phyloP scores from a whole-genome alignment of 2,329 filamentous ascomycete genomes.

The Colletotrichum ledebouriae region DNA sequence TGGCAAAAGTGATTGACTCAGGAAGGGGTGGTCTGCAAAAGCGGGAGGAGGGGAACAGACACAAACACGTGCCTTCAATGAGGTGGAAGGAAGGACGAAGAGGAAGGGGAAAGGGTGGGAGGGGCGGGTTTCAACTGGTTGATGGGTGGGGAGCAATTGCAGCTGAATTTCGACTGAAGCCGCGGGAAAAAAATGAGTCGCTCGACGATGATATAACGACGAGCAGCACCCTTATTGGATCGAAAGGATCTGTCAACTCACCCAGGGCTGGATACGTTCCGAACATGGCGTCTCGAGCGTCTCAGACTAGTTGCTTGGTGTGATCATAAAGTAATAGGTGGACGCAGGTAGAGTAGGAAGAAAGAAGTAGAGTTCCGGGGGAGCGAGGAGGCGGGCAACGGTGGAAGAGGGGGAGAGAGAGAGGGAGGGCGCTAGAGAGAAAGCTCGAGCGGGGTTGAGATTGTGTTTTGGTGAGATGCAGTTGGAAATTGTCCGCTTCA shows the following conservation, averaged over 20 bases:
- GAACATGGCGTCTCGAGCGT: slow-evolving; percentile 54
- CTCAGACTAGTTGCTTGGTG: slow-evolving; percentile 18
- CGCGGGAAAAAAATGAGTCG: slow-evolving; percentile 2
- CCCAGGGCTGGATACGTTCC: slow-evolving; percentile 56
- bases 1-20: not conserved
- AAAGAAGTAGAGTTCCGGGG: slow-evolving; percentile 6
- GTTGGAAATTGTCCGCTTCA: slow-evolving; percentile 11
- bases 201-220: not conserved
- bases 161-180: slow-evolving; percentile 5
- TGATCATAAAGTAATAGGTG: slow-evolving; percentile 11
- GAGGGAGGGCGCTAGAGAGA: slow-evolving; percentile 11
- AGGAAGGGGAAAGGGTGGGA: slow-evolving; percentile 19
- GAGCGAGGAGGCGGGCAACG: slow-evolving; percentile 9
- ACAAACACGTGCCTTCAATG: no score
- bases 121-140: slow-evolving; percentile 31
- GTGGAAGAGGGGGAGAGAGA: slow-evolving; percentile 37
- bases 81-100: not conserved
- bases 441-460: slow-evolving; percentile 37
- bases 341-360: slow-evolving; percentile 11
- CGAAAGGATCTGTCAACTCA: slow-evolving; percentile 48
- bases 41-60: no score
- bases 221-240: not conserved
- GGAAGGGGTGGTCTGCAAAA: not conserved
- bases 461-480: slow-evolving; percentile 22
- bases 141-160: slow-evolving; percentile 29